These are phyloP conservation scores for Fusarium agapanthi DNA, from an alignment of 2,329 filamentous ascomycete species.

Conservation along the genomic window DNA sequence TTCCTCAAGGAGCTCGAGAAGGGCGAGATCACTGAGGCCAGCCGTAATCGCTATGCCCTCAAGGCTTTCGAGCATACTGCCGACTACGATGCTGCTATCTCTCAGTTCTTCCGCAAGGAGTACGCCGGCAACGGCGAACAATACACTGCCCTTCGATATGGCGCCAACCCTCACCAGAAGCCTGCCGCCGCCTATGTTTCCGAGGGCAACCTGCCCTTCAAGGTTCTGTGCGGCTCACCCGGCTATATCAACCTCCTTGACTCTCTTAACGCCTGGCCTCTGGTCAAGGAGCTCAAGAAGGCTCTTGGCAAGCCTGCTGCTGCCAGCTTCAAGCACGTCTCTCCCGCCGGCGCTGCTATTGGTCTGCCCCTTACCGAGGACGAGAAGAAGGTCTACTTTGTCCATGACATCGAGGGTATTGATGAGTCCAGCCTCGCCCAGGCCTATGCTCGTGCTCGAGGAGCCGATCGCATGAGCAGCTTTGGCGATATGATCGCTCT, in stretches of 20 bases:
- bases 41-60: constrained; percentile 87
- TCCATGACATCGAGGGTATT: constrained; percentile 91
- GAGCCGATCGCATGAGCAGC: constrained; percentile 97
- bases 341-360: constrained; percentile 93
- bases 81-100: constrained; percentile 94
- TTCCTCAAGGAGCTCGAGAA: constrained; percentile 91
- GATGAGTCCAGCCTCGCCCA: constrained; percentile 88
- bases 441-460: constrained; percentile 93
- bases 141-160: constrained; percentile 88
- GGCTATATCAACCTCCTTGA: constrained; percentile 98
- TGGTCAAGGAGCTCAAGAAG: constrained; percentile 94
- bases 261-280: constrained; percentile 93
- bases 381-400: constrained; percentile 98
- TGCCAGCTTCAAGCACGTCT: constrained; percentile 99
- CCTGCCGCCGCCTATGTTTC: constrained; percentile 85
- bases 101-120: constrained; percentile 96
- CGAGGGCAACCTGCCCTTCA: constrained; percentile 85
- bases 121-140: constrained; percentile 88
- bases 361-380: constrained; percentile 85
- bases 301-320: constrained; percentile 89
- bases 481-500: constrained; percentile 97
- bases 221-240: constrained; percentile 86
- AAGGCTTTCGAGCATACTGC: constrained; percentile 99
- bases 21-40: constrained; percentile 85
- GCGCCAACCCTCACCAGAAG: constrained; percentile 98